phyloP scores from a whole-genome alignment of 177 flowering plant species.

The Tripterygium wilfordii region DNA sequence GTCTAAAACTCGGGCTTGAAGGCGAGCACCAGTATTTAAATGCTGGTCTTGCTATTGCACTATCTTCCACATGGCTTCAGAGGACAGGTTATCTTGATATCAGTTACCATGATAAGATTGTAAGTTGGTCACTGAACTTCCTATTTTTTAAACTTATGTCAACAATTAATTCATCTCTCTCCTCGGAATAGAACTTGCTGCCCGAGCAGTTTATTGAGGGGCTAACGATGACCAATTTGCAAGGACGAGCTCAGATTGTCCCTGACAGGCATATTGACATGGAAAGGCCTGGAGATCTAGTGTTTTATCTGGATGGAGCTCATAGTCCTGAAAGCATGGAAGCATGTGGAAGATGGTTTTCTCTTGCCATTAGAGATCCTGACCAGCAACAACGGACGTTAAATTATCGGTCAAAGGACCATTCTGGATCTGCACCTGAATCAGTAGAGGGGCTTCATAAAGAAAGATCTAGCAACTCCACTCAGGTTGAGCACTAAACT shows the following conservation, averaged over 20 bases:
- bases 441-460: slow-evolving; percentile 10
- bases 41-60: slow-evolving; percentile 89
- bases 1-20: slow-evolving; percentile 69
- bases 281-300: slow-evolving; percentile 51
- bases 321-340: slow-evolving; percentile 99
- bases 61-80: slow-evolving; percentile 78
- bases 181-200: slow-evolving; percentile 45
- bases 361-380: slow-evolving; percentile 49
- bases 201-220: slow-evolving; percentile 82
- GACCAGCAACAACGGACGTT: slow-evolving; percentile 22
- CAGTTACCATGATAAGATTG: slow-evolving; percentile 38
- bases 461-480: slow-evolving; percentile 19
- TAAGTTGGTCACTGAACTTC: slow-evolving; percentile 29
- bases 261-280: slow-evolving; percentile 36
- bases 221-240: slow-evolving; percentile 62
- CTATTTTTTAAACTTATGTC: background rate
- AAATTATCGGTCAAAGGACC: slow-evolving; percentile 15
- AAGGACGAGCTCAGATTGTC: slow-evolving; percentile 91
- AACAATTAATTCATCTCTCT: slow-evolving; percentile 5
- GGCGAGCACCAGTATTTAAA: slow-evolving; percentile 90
- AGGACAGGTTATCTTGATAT: slow-evolving; percentile 61
- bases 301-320: slow-evolving; percentile 94
- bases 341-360: slow-evolving; percentile 87
- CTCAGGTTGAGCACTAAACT: background rate
- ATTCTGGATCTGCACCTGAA: slow-evolving; percentile 22